Conservation (phyloP, 495 filamentous ascomycete species). For the Xylaria cubensis region DNA sequence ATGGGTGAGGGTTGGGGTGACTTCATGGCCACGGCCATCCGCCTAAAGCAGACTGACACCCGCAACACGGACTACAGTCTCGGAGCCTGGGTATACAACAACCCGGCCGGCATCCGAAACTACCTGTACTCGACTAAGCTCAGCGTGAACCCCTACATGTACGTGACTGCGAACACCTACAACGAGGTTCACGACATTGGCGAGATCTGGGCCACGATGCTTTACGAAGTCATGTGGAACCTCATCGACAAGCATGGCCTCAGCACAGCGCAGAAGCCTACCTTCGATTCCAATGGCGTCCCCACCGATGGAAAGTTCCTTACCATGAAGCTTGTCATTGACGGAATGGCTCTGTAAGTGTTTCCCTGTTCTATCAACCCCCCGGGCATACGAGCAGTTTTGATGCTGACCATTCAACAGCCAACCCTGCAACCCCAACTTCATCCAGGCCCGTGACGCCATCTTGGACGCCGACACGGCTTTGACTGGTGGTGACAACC, state of each 20-base stretch:
- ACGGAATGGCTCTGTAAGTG: conserved; percentile 57
- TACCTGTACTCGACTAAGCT: conserved; percentile 60
- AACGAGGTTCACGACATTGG: conserved; percentile 55
- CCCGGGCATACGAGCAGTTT: not conserved
- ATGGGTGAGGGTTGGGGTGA: conserved; percentile 65
- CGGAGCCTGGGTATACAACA: conserved; percentile 53
- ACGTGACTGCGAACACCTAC: conserved; percentile 47
- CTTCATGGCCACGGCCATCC: conserved; percentile 58
- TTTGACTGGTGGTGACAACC: conserved; percentile 58
- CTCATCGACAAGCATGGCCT: conserved; percentile 59
- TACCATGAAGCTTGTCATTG: conserved; percentile 58
- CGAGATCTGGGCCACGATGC: conserved; percentile 59
- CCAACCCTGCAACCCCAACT: conserved; percentile 61
- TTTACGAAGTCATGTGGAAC: conserved; percentile 62
- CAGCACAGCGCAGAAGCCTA: conserved; percentile 49
- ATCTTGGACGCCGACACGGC: conserved; percentile 60
- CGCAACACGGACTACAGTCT: conserved; percentile 53
- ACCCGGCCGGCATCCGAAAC: conserved; percentile 51
- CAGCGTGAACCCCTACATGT: conserved; percentile 54
- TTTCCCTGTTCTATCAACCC: not conserved
- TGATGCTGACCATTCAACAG: conserved; percentile 20
- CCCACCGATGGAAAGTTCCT: conserved; percentile 58
- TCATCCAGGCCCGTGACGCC: conserved; percentile 57
- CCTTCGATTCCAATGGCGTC: conserved; percentile 51
- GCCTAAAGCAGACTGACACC: conserved; percentile 54